Conservation (phyloP, 768 basidiomycete genomes). For the Pholiota microspora region DNA sequence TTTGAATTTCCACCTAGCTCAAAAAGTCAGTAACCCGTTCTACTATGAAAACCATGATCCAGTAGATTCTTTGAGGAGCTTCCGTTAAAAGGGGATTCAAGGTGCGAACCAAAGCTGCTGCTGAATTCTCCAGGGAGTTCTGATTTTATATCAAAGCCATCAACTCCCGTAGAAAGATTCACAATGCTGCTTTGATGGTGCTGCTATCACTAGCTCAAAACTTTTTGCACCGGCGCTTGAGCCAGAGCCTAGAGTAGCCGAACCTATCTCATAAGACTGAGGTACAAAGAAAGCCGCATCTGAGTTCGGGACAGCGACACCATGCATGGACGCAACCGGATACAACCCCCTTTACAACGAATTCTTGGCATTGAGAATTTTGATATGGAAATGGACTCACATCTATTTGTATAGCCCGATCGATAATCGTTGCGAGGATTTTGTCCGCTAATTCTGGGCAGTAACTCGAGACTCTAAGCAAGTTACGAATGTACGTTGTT, state of each 20-base stretch:
- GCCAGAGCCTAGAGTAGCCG: too few species aligned
- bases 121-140: background rate
- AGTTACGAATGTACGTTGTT: slow-evolving; percentile 87
- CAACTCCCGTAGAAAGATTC: background rate
- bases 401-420: slow-evolving; percentile 95
- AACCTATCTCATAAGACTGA: too few species aligned
- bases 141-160: background rate
- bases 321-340: background rate
- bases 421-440: slow-evolving; percentile 83
- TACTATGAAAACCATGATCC: background rate
- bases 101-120: background rate
- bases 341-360: background rate
- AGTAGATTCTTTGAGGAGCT: background rate
- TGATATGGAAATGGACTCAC: slow-evolving; percentile 44
- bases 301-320: background rate
- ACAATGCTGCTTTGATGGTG: too few species aligned
- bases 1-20: slow-evolving; percentile 88
- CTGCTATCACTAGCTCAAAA: background rate
- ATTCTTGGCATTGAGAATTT: background rate
- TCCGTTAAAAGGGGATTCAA: too few species aligned
- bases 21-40: background rate
- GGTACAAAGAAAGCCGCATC: too few species aligned
- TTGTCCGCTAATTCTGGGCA: slow-evolving; percentile 86
- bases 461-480: slow-evolving; percentile 79
- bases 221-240: too few species aligned